A percentile compares a stretch with the other conserved stretches of the same genome.
Conservation (phyloP, 2,329 filamentous ascomycete genomes). For the Neoascochyta sp. region DNA sequence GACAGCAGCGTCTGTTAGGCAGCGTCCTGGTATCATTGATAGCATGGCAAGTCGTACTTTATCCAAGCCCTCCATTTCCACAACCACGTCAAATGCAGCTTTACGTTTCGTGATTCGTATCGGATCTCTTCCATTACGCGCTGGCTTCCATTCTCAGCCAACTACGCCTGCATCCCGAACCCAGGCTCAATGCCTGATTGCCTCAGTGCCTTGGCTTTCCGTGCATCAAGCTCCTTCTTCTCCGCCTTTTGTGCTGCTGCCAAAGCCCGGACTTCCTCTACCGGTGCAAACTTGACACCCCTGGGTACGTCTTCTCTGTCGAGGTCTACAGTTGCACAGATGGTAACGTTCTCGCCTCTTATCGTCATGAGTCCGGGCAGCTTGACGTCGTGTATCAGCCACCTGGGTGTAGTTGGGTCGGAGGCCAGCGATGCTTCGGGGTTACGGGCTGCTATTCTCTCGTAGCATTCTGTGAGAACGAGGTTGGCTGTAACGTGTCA, state of each 20-base stretch:
- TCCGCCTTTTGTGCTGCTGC: constrained; percentile 69
- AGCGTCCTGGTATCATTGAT: constrained; percentile 18
- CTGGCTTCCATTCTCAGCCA: neutral
- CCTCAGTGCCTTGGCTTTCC: constrained; percentile 62
- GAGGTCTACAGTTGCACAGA: constrained; percentile 93
- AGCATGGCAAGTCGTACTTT: constrained; percentile 9
- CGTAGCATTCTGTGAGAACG: constrained; percentile 86
- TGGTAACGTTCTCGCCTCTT: constrained; percentile 91
- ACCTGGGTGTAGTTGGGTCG: constrained; percentile 25
- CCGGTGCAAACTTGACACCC: constrained; percentile 63
- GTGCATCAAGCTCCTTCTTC: constrained; percentile 54
- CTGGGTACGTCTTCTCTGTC: constrained; percentile 91
- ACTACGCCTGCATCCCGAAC: constrained; percentile 73
- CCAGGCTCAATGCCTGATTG: constrained; percentile 56
- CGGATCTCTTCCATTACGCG: neutral
- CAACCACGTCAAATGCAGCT: constrained; percentile 1
- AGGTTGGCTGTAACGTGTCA: constrained; percentile 67
- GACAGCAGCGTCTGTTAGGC: too few species aligned
- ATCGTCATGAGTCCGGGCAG: constrained; percentile 88
- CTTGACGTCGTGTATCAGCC: constrained; percentile 76
- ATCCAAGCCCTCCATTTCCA: constrained; percentile 3
- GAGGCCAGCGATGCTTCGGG: constrained; percentile 22
- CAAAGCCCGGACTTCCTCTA: constrained; percentile 68
- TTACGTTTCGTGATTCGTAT: too few species aligned
- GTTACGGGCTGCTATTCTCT: constrained; percentile 73